Percentiles rank a stretch among this genome's conserved stretches.
phyloP scores from a whole-genome alignment of 2,329 filamentous ascomycete species.

The Basipetospora sp. region DNA sequence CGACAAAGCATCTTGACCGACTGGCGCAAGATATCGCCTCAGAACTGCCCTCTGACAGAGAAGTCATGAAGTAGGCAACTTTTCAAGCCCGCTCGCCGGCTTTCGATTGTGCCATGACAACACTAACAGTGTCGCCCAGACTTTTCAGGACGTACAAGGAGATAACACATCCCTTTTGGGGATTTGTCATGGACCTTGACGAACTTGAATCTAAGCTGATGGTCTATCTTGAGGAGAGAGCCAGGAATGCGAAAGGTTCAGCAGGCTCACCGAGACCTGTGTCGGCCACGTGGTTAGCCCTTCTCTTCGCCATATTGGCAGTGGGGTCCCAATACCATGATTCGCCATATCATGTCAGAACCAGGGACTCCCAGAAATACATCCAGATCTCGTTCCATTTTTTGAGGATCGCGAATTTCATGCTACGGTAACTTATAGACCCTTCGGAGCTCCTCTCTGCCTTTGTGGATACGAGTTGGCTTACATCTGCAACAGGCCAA shows the following conservation, averaged over 20 bases:
- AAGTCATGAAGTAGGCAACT: slow-evolving; percentile 44
- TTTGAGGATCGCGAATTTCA: slow-evolving; percentile 46
- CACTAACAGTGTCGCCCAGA: slow-evolving; percentile 20
- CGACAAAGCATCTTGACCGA: slow-evolving; percentile 43
- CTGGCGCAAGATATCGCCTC: slow-evolving; percentile 45
- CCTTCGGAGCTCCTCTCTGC: not conserved
- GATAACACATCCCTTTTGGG: slow-evolving; percentile 53
- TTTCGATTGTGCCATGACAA: too few species aligned
- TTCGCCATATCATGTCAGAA: slow-evolving; percentile 46
- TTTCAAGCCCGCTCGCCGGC: too few species aligned
- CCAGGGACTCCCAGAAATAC: slow-evolving; percentile 44
- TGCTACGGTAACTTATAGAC: slow-evolving; percentile 32
- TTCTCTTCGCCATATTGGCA: slow-evolving; percentile 49
- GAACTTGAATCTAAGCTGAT: slow-evolving; percentile 50
- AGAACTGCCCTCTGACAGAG: slow-evolving; percentile 48
- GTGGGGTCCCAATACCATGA: slow-evolving; percentile 54
- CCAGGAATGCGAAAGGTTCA: slow-evolving; percentile 35
- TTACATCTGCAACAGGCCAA: slow-evolving; percentile 28
- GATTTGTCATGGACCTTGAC: slow-evolving; percentile 51
- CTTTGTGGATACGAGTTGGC: slow-evolving; percentile 5
- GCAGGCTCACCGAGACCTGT: slow-evolving; percentile 34
- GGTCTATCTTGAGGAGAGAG: slow-evolving; percentile 49
- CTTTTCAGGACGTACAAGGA: slow-evolving; percentile 53
- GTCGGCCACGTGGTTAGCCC: slow-evolving; percentile 51
- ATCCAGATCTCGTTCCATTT: slow-evolving; percentile 53